A percentile compares a stretch with the other conserved stretches of the same genome.
phyloP scores from a whole-genome alignment of 176 grass and related monocot genomes.

The Eremochloa ophiuroides region DNA sequence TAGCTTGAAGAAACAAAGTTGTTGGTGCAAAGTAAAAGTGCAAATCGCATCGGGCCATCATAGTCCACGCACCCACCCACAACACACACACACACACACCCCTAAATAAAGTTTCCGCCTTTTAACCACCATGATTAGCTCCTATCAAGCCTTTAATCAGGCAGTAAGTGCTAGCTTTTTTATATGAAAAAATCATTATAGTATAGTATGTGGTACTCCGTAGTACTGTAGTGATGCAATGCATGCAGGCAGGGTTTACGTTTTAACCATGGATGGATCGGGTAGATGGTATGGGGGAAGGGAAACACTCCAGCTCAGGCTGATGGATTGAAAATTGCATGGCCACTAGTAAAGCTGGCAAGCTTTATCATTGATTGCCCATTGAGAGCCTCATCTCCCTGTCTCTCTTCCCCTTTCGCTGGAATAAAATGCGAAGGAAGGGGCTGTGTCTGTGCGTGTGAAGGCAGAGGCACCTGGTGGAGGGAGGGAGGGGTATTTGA shows the following conservation, averaged over 20 bases:
- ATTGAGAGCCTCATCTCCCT: constrained; percentile 32
- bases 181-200: background rate
- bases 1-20: constrained; percentile 66
- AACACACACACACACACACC: background rate
- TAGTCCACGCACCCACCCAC: constrained; percentile 42
- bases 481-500: background rate
- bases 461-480: constrained; percentile 34
- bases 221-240: too few relatives aligned
- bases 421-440: background rate
- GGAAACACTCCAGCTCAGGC: constrained; percentile 34
- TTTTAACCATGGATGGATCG: constrained; percentile 31
- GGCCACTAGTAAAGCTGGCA: constrained; percentile 33
- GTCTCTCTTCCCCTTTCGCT: background rate
- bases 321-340: constrained; percentile 31
- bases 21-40: constrained; percentile 59
- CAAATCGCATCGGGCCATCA: constrained; percentile 40
- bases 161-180: background rate
- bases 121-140: constrained; percentile 55
- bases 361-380: constrained; percentile 49
- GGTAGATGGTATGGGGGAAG: constrained; percentile 15
- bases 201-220: too few relatives aligned
- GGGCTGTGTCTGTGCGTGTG: background rate
- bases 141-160: constrained; percentile 54
- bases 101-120: constrained; percentile 38
- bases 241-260: background rate